A percentile compares a stretch with the other conserved stretches of the same genome.
These are phyloP conservation scores for Ciborinia camelliae DNA, from an alignment of 2,329 filamentous ascomycete species.

Conservation along the genomic window DNA sequence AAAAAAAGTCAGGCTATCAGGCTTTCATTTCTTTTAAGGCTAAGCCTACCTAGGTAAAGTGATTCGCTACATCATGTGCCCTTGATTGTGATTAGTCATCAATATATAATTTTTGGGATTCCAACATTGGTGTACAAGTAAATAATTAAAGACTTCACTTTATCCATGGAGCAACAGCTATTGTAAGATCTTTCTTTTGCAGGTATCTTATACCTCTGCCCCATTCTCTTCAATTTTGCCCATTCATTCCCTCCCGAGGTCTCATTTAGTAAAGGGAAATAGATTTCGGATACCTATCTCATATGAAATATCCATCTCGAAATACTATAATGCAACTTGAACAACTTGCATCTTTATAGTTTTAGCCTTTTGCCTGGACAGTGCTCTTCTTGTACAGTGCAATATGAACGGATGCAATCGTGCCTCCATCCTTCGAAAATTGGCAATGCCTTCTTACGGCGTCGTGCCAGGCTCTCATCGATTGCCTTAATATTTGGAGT, in stretches of 20 bases:
- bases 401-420: slow-evolving; percentile 38
- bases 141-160: no score
- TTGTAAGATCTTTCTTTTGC: neutral
- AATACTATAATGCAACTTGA: slow-evolving; percentile 4
- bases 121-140: no score
- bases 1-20: neutral
- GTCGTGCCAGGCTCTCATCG: slow-evolving; percentile 8
- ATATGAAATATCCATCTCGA: neutral
- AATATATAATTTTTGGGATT: neutral
- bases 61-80: neutral
- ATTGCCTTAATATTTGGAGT: neutral
- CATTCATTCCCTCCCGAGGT: neutral
- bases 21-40: neutral
- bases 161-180: neutral
- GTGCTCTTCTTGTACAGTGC: slow-evolving; percentile 12
- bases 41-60: neutral
- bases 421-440: slow-evolving; percentile 31
- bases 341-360: slow-evolving; percentile 4
- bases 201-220: neutral
- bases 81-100: slow-evolving; percentile 16
- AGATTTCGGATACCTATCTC: neutral
- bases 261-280: neutral
- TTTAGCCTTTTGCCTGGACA: neutral
- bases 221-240: no score
- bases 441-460: slow-evolving; percentile 26